Conservation (phyloP, 768 basidiomycete genomes). For the Inosperma sp. region DNA sequence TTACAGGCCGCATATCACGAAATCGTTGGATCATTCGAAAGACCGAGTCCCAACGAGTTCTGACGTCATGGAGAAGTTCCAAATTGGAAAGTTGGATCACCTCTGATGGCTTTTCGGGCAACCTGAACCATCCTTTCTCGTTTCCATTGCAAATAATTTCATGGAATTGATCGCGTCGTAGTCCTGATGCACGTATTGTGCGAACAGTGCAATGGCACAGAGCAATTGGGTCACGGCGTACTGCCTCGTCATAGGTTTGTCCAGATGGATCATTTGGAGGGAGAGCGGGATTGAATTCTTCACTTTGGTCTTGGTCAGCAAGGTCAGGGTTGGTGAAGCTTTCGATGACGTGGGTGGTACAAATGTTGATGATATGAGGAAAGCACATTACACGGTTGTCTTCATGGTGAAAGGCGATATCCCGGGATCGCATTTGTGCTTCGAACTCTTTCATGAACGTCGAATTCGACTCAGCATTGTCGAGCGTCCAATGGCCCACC, state of each 20-base stretch:
- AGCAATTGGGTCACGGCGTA: neutral
- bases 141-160: neutral
- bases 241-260: too few species aligned
- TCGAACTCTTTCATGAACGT: neutral
- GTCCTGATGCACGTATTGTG: neutral
- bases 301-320: too few species aligned
- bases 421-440: neutral
- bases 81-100: neutral
- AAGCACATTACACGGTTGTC: neutral
- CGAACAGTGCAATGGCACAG: neutral
- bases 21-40: too few species aligned
- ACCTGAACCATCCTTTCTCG: neutral
- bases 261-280: too few species aligned
- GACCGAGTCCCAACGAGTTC: too few species aligned
- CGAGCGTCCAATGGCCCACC: neutral
- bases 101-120: neutral
- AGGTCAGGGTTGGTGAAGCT: neutral
- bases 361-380: neutral
- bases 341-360: neutral
- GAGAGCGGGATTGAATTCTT: too few species aligned
- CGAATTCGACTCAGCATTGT: neutral
- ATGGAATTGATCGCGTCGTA: neutral
- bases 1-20: too few species aligned
- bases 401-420: neutral
- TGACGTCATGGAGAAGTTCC: too few species aligned